Percentiles rank a stretch among this genome's conserved stretches.
Conservation (phyloP, 2,329 filamentous ascomycete genomes). For the Albophoma yamanashiensis region DNA sequence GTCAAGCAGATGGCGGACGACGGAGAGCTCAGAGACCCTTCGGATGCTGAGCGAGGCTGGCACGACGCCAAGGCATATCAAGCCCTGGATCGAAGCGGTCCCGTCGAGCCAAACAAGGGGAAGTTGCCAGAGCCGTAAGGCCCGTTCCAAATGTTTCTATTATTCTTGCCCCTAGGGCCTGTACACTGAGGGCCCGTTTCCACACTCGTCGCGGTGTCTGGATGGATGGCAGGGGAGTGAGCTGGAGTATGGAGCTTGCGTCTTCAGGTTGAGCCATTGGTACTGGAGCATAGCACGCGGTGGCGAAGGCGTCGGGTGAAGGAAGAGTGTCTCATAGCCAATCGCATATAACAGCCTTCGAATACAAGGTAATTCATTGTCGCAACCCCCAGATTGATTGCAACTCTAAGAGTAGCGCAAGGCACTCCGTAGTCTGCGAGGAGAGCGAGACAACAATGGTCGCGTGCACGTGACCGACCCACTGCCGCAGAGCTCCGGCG, state of each 20-base stretch:
- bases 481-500: not conserved
- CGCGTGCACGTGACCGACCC: not conserved
- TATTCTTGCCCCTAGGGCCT: not conserved
- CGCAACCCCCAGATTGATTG: not conserved
- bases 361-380: not conserved
- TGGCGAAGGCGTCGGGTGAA: not conserved
- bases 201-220: not conserved
- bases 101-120: conserved; percentile 22
- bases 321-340: not conserved
- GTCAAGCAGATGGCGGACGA: conserved; percentile 56
- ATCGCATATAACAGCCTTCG: not conserved
- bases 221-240: not conserved
- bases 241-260: not conserved
- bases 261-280: not conserved
- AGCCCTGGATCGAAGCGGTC: conserved; percentile 43
- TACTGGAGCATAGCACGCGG: not conserved
- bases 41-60: conserved; percentile 24
- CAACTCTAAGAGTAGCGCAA: not conserved
- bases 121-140: not conserved
- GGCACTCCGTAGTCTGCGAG: too few species aligned
- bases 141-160: not conserved
- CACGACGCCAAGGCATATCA: conserved; percentile 32
- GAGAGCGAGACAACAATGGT: too few species aligned
- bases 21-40: conserved; percentile 34
- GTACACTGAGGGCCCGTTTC: too few species aligned